Conservation (phyloP, 2,329 filamentous ascomycete species). For the Sclerotinia minor region DNA sequence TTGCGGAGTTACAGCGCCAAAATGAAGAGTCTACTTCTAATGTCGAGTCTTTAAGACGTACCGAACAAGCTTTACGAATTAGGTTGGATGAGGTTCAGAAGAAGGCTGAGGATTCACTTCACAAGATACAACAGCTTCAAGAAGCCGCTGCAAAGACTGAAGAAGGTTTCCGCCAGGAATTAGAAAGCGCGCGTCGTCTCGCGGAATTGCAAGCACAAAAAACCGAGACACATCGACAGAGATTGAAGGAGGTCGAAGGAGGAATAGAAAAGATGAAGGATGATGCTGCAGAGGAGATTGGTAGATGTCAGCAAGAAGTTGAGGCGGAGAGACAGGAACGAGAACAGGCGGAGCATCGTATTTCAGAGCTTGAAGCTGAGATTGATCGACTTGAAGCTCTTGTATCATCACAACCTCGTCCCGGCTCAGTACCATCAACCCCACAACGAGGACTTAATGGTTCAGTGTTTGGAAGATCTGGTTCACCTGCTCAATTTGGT, state of each 20-base stretch:
- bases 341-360: conserved; percentile 59
- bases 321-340: conserved; percentile 60
- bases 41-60: conserved; percentile 74
- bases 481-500: conserved; percentile 56
- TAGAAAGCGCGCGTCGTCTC: conserved; percentile 77
- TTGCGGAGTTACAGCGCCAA: conserved; percentile 82
- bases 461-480: conserved; percentile 52
- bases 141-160: conserved; percentile 80
- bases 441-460: conserved; percentile 56
- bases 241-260: conserved; percentile 68
- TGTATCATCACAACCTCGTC: conserved; percentile 43
- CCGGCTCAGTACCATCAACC: conserved; percentile 58
- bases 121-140: conserved; percentile 80
- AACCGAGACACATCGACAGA: conserved; percentile 68
- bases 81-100: conserved; percentile 80
- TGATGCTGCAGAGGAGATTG: conserved; percentile 60
- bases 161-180: conserved; percentile 81
- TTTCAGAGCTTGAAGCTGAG: conserved; percentile 64
- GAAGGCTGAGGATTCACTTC: conserved; percentile 81
- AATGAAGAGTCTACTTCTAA: conserved; percentile 81
- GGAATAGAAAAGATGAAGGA: conserved; percentile 60
- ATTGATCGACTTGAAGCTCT: conserved; percentile 61
- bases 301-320: conserved; percentile 52
- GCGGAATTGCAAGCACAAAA: conserved; percentile 80
- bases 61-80: conserved; percentile 76